These are phyloP conservation scores for Pachysandra terminalis DNA, from an alignment of 164 flowering plant genomes.

Conservation along the genomic window DNA sequence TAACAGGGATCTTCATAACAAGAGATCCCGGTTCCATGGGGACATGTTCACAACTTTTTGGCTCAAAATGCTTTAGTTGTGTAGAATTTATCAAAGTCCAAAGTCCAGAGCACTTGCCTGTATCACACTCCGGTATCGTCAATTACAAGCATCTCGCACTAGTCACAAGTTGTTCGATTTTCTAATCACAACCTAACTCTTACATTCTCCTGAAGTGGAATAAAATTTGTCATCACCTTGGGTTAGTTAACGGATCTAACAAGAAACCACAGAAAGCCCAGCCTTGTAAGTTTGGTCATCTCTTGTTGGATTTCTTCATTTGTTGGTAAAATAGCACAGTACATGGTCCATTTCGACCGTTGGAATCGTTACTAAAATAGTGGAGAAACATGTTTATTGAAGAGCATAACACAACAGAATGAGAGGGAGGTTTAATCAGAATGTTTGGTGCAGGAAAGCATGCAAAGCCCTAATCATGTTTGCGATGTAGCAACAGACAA, in stretches of 20 bases:
- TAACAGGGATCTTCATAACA: too few relatives aligned
- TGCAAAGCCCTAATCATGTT: conserved; percentile 18
- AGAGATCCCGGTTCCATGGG: too few relatives aligned
- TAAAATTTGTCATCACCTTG: not conserved
- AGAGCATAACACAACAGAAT: not conserved
- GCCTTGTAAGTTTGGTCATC: not conserved
- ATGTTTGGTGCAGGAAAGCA: conserved; percentile 39
- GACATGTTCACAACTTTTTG: too few relatives aligned
- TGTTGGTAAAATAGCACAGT: not conserved
- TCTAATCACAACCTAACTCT: too few relatives aligned
- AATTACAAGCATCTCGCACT: too few relatives aligned
- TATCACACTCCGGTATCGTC: too few relatives aligned
- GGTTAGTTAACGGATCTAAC: not conserved
- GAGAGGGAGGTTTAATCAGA: conserved; percentile 56
- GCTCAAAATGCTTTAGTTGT: too few relatives aligned
- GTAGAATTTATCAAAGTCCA: too few relatives aligned
- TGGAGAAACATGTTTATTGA: not conserved
- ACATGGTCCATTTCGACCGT: not conserved
- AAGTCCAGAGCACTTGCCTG: too few relatives aligned
- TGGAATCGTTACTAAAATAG: not conserved
- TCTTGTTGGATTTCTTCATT: not conserved
- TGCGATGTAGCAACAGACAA: conserved; percentile 38
- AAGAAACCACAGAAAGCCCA: not conserved
- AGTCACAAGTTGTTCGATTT: too few relatives aligned
- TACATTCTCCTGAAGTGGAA: not conserved